These are phyloP conservation scores for Acephala macrosclerotiorum DNA, from an alignment of 2,329 filamentous ascomycete species.

Conservation along the genomic window DNA sequence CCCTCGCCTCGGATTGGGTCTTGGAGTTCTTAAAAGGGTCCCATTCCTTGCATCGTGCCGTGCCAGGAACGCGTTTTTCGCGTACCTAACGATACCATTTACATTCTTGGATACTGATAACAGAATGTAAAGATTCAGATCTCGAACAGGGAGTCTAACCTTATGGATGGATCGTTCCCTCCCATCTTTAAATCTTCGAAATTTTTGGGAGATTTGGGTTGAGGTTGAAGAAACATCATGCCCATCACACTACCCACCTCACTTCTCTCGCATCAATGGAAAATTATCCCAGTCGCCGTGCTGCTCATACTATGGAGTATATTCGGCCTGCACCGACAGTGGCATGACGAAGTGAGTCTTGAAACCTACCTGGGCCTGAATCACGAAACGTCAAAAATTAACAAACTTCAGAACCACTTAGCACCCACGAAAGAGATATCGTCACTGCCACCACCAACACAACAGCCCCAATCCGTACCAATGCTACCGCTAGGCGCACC, in stretches of 20 bases:
- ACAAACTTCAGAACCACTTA: neutral
- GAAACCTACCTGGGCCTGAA: neutral
- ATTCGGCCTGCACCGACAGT: neutral
- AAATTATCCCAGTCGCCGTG: neutral
- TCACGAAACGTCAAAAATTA: neutral
- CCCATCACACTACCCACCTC: neutral
- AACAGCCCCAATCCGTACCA: neutral
- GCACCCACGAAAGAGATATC: neutral
- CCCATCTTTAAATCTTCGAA: neutral
- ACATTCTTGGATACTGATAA: neutral
- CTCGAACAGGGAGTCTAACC: too few relatives aligned
- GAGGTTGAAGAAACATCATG: neutral
- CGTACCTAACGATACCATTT: neutral
- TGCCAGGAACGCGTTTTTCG: neutral
- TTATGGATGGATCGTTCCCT: too few relatives aligned
- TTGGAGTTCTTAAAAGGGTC: neutral
- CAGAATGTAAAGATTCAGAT: too few relatives aligned
- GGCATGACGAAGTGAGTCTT: neutral
- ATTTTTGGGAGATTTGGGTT: neutral
- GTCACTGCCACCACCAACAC: neutral
- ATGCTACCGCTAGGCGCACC: neutral
- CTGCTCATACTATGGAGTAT: neutral
- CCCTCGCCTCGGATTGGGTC: neutral
- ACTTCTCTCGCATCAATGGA: neutral
- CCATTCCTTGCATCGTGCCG: neutral